A percentile compares a stretch with the other conserved stretches of the same genome.
These are phyloP conservation scores for Paraleonurus japonicus DNA, from an alignment of 257 asterid species.

Conservation along the genomic window DNA sequence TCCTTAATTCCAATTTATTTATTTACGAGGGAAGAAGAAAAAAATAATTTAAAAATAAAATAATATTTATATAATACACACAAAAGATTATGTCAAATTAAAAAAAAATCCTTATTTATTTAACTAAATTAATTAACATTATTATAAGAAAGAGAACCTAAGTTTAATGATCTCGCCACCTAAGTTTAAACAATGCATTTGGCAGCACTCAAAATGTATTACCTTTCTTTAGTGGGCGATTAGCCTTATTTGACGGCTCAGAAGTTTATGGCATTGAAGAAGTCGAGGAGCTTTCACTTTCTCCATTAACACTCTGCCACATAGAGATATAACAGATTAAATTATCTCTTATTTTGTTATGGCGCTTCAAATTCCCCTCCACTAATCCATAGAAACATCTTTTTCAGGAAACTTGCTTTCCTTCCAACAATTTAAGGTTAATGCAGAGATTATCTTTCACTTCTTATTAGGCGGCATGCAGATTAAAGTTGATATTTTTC, in stretches of 20 bases:
- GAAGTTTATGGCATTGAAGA: constrained; percentile 51
- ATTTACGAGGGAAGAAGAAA: too few species aligned
- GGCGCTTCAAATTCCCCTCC: constrained; percentile 13
- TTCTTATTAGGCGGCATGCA: constrained; percentile 2
- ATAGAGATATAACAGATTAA: constrained; percentile 20
- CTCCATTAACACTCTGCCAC: constrained; percentile 71
- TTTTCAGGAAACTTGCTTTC: neutral
- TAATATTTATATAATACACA: too few species aligned
- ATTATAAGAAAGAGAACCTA: too few species aligned
- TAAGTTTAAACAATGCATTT: neutral
- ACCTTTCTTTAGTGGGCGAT: constrained; percentile 74
- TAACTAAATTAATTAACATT: too few species aligned
- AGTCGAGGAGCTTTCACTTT: constrained; percentile 55
- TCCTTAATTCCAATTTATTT: too few species aligned
- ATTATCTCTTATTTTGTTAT: constrained; percentile 2
- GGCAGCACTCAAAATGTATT: constrained; percentile 12
- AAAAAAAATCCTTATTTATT: too few species aligned
- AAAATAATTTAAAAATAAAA: too few species aligned
- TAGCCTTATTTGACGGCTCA: constrained; percentile 47
- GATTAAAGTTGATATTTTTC: constrained; percentile 14
- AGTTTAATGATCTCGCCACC: neutral
- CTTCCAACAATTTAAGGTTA: constrained; percentile 18
- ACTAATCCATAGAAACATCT: neutral
- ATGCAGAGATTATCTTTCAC: neutral
- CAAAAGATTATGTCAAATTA: too few species aligned